These are phyloP conservation scores for Cercospora sp. DNA, from an alignment of 2,329 filamentous ascomycete species.

Conservation along the genomic window DNA sequence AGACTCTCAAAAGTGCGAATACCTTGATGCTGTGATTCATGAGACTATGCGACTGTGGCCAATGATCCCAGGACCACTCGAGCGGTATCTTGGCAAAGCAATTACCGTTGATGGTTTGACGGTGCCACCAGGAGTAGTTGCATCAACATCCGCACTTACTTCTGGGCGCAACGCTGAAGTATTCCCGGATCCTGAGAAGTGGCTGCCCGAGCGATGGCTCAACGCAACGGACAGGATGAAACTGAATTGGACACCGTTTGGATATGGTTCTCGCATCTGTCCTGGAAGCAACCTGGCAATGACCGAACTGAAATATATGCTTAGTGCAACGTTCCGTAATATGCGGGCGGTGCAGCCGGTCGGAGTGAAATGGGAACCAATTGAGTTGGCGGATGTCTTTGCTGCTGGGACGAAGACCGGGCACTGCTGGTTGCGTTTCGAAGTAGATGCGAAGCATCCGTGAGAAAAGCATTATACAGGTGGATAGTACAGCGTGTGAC, in stretches of 20 bases:
- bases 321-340: conserved; percentile 18
- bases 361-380: neutral
- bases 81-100: conserved; percentile 18
- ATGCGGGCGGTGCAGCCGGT: conserved; percentile 8
- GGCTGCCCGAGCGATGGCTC: conserved; percentile 43
- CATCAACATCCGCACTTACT: conserved; percentile 45
- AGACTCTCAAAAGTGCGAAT: conserved; percentile 14
- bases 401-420: conserved; percentile 15
- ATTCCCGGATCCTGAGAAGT: conserved; percentile 42
- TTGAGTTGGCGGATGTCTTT: conserved; percentile 25
- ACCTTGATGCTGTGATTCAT: conserved; percentile 20
- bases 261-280: conserved; percentile 49
- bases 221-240: conserved; percentile 38
- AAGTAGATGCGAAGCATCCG: neutral
- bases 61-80: conserved; percentile 26
- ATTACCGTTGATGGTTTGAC: conserved; percentile 15
- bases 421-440: conserved; percentile 23
- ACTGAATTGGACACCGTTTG: conserved; percentile 50
- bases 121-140: conserved; percentile 44
- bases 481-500: no score
- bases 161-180: conserved; percentile 45
- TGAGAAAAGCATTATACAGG: no score
- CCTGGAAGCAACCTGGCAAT: conserved; percentile 49
- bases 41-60: conserved; percentile 27
- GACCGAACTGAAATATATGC: conserved; percentile 57